Conservation (phyloP, 2,329 filamentous ascomycete genomes). For the Penicillium capsulatum region DNA sequence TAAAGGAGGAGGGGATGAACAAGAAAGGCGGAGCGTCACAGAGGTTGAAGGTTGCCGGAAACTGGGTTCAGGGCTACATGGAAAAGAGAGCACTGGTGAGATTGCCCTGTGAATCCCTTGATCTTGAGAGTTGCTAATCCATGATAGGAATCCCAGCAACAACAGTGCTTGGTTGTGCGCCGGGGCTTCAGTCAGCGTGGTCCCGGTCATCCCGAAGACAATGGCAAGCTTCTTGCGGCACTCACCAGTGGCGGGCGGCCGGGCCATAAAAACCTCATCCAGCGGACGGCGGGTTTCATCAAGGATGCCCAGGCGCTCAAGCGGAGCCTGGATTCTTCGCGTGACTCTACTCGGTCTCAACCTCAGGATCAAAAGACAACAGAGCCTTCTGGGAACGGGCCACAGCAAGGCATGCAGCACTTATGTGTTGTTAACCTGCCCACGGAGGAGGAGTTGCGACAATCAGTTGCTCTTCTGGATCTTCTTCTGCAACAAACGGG, state of each 20-base stretch:
- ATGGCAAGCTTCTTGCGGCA: conserved; percentile 9
- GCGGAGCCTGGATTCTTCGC: no score
- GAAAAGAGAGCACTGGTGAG: conserved; percentile 11
- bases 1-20: conserved; percentile 1
- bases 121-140: not conserved
- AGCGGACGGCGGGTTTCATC: not conserved
- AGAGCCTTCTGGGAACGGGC: not conserved
- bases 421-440: conserved; percentile 12
- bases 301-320: conserved; percentile 1
- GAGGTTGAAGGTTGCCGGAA: conserved; percentile 3
- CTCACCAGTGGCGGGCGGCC: conserved; percentile 8
- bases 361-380: not conserved
- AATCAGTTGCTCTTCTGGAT: conserved; percentile 52
- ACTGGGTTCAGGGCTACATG: conserved; percentile 14
- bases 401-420: conserved; percentile 10
- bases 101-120: not conserved
- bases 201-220: conserved; percentile 10
- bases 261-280: not conserved
- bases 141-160: conserved; percentile 7
- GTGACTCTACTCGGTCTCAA: conserved; percentile 2
- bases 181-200: conserved; percentile 3
- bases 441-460: conserved; percentile 6
- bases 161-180: conserved; percentile 7
- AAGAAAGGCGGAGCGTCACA: not conserved
- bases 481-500: no score